Evolutionary conservation across 2,329 filamentous ascomycete genomes (phyloP).

Genomic region (Exophiala lecanii-corni): DNA sequence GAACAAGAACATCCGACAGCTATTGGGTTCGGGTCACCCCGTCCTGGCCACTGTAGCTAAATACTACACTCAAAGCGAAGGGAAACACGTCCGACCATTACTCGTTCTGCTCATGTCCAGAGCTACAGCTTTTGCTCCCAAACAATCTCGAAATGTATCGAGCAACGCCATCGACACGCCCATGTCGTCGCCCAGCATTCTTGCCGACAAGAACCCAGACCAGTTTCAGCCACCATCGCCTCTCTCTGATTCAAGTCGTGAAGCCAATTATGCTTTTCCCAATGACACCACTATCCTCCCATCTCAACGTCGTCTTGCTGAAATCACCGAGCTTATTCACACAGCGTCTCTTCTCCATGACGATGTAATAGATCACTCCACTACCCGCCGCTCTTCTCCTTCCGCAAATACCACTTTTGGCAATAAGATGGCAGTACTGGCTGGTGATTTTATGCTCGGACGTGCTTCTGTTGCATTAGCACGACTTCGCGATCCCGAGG

Average conservation of each 20-base stretch:
- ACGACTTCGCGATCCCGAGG: constrained; percentile 83
- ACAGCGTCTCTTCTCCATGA: constrained; percentile 95
- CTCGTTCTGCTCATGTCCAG: constrained; percentile 95
- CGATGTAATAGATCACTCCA: constrained; percentile 93
- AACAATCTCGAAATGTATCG: constrained; percentile 41
- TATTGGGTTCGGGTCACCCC: constrained; percentile 91
- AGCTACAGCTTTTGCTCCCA: constrained; percentile 79
- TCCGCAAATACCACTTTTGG: constrained; percentile 94
- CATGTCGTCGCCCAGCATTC: constrained; percentile 57
- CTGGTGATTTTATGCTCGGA: constrained; percentile 92
- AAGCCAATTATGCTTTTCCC: constrained; percentile 37
- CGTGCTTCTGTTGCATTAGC: constrained; percentile 91
- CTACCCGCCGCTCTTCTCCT: constrained; percentile 74
- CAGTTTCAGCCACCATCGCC: constrained; percentile 39
- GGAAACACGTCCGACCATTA: constrained; percentile 91
- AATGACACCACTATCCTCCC: constrained; percentile 67
- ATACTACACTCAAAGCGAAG: constrained; percentile 95
- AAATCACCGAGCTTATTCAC: constrained; percentile 96
- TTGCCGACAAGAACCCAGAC: constrained; percentile 79
- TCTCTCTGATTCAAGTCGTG: constrained; percentile 46
- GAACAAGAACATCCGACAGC: constrained; percentile 85
- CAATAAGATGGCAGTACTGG: constrained; percentile 98
- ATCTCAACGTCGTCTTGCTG: constrained; percentile 85
- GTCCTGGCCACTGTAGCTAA: constrained; percentile 92
- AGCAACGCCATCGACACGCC: constrained; percentile 52